Evolutionary conservation across 371 early-diverging fungal genomes (phyloP).

Genomic region (Apophysomyces elegans): DNA sequence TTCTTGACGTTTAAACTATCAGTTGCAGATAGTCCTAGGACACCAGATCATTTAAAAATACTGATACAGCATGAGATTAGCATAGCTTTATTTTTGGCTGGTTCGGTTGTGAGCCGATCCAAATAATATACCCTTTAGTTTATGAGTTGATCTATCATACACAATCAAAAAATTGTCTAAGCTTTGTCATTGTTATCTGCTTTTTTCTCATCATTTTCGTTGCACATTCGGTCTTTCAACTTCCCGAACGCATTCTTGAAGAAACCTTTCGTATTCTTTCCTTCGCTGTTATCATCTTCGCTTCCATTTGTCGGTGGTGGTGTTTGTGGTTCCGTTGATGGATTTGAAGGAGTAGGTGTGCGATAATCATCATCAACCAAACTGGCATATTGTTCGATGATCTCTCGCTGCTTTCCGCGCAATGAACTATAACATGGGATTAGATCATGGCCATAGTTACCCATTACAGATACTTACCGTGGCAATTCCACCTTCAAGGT

Average conservation of each 20-base stretch:
- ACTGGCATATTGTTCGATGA: constrained; percentile 40
- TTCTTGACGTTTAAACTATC: too few species aligned
- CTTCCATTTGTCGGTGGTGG: constrained; percentile 10
- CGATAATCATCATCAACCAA: constrained; percentile 41
- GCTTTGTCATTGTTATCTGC: constrained; percentile 4
- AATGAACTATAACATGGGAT: constrained; percentile 27
- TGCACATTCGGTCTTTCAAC: constrained; percentile 27
- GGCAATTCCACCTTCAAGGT: constrained; percentile 82
- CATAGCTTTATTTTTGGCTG: too few species aligned
- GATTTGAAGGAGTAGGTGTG: constrained; percentile 15
- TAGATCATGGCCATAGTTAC: not conserved
- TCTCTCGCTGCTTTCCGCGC: constrained; percentile 38
- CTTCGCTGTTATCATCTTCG: constrained; percentile 4
- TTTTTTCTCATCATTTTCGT: constrained; percentile 33
- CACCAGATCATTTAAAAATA: too few species aligned
- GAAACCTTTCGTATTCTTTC: constrained; percentile 22
- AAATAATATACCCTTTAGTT: not conserved
- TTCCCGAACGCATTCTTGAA: constrained; percentile 41
- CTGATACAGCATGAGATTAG: too few species aligned
- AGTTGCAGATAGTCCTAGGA: too few species aligned
- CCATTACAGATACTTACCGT: constrained; percentile 31
- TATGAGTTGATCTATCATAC: not conserved
- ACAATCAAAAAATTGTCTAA: constrained; percentile 2
- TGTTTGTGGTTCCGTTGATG: constrained; percentile 17
- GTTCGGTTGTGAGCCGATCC: too few species aligned